Evolutionary conservation across 352 stramenopile species (phyloP), one percentile per base, ranked within the genome.

Genomic region (Globisporangium iwayamae): DNA sequence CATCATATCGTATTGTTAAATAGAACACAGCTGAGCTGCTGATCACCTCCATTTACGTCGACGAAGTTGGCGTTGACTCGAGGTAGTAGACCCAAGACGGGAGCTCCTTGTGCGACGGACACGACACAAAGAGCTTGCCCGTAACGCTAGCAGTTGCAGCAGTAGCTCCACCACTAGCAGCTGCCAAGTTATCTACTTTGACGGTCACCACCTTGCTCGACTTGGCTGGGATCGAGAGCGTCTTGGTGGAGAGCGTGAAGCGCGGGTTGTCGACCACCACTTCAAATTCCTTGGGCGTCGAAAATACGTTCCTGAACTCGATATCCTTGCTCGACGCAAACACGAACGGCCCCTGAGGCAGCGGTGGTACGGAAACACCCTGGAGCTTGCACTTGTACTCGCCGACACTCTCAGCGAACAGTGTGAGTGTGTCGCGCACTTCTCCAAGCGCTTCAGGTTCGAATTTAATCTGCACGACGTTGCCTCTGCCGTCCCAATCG

Each of bases 261-360:
- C 60, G 70, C 14, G 83, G 71, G 45, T 89, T 91, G 69, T 98
- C 91, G 10, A 92, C 68, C 32, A 86, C 72, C 22, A 94, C 75
- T 11, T 87, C 75, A 66, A 97, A 98, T 13, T 96, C 84, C 11
- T 68, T 74, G 1, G 77, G 51, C 5, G 73, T 69, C 20, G 76
- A 89, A 56, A 97, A 98, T 0, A 97, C 89, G 66, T 98, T 98
- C 51, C 90, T 87, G 74, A 97, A 97, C 53, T 92, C 79, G 55
- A 98, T 87, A 16, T 94, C 83, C 57, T 77, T 80, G 1, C 67
- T 73, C 6, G 73, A 63, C n/a, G 71, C 61, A 51, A 92, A 82
- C 20, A 89, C 68, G 65, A 94, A 95, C 5, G 91, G 91, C 0
- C 91, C 90, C 58, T 96, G 86, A 2, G 92, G 92, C 3, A 93